Conservation (phyloP, 805 yeast species). For the Cyberlindnera maritima region DNA sequence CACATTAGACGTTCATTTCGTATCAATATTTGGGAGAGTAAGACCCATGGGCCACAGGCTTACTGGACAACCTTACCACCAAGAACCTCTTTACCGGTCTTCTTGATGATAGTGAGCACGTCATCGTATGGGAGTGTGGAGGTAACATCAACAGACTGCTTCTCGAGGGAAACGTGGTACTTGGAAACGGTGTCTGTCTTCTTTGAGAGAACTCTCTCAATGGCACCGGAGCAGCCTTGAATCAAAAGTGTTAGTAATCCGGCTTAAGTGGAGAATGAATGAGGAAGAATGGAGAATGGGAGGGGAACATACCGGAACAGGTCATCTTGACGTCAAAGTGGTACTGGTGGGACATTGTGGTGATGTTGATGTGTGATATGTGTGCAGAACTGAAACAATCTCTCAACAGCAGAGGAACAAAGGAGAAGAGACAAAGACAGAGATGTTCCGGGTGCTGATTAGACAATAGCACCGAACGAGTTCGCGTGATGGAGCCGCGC, state of each 20-base stretch:
- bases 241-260: not conserved
- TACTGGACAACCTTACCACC: conserved; percentile 53
- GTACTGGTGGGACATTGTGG: conserved; percentile 50
- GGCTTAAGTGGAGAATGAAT: not conserved
- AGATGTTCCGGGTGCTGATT: not conserved
- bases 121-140: conserved; percentile 68
- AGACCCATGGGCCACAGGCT: too few relatives aligned
- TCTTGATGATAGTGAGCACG: conserved; percentile 75
- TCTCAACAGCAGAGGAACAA: not conserved
- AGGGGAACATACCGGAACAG: conserved; percentile 53
- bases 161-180: conserved; percentile 70
- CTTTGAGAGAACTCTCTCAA: conserved; percentile 67
- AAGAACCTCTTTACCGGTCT: conserved; percentile 85
- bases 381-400: not conserved
- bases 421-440: not conserved
- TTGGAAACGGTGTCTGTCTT: conserved; percentile 77
- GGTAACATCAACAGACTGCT: conserved; percentile 78
- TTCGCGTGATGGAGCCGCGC: conserved; percentile 1
- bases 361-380: not conserved
- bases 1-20: not conserved
- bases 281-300: too few relatives aligned
- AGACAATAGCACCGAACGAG: not conserved
- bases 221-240: conserved; percentile 80
- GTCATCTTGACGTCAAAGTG: conserved; percentile 82
- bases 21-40: too few relatives aligned